phyloP scores from a whole-genome alignment of 345 rosid genomes.

The Ceriops decandra region DNA sequence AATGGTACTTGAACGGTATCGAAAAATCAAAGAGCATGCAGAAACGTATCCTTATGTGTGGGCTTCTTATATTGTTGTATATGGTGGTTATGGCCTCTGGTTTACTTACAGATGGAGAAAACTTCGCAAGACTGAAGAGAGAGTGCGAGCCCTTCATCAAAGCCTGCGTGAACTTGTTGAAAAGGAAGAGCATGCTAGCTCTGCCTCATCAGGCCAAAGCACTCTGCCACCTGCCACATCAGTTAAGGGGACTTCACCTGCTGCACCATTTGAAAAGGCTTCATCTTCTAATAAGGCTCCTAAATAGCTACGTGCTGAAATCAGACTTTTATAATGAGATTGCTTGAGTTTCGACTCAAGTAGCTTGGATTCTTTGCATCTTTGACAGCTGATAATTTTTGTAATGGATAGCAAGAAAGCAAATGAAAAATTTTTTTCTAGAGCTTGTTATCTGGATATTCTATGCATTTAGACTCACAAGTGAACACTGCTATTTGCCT shows the following conservation, averaged over 20 bases:
- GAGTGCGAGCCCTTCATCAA: conserved; percentile 72
- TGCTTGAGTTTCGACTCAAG: not conserved
- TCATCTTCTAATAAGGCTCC: conserved; percentile 11
- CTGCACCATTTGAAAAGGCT: conserved; percentile 6
- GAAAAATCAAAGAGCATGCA: conserved; percentile 64
- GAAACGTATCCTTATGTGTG: conserved; percentile 87
- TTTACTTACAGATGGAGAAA: conserved; percentile 71
- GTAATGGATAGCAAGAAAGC: not conserved
- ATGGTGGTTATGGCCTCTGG: conserved; percentile 81
- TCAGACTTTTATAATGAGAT: not conserved
- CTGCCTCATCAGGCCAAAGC: conserved; percentile 6
- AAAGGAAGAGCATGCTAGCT: conserved; percentile 38
- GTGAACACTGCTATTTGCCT: too few relatives aligned
- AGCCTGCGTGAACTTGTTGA: conserved; percentile 57
- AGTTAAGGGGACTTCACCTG: not conserved
- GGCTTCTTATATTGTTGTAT: conserved; percentile 81
- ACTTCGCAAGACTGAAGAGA: conserved; percentile 82
- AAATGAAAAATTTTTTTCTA: not conserved
- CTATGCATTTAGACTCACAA: not conserved
- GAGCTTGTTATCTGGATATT: not conserved
- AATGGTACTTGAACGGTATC: conserved; percentile 47
- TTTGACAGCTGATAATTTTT: not conserved
- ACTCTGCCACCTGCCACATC: not conserved
- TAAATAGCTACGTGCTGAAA: not conserved
- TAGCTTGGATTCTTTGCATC: not conserved